phyloP scores from a whole-genome alignment of 176 grass and related monocot genomes.

The Puya raimondii region DNA sequence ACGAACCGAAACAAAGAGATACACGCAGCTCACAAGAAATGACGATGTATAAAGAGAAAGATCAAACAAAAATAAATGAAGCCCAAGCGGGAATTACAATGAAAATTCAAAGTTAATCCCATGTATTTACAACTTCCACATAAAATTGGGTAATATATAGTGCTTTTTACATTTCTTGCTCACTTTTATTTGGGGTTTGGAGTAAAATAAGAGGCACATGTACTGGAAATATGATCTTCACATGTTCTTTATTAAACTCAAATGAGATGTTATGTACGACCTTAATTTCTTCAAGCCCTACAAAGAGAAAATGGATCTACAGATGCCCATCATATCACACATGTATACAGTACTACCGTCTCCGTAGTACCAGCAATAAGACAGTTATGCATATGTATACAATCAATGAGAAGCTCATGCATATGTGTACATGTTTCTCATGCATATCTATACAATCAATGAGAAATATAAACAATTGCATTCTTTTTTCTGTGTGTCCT shows the following conservation, averaged over 20 bases:
- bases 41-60: no score
- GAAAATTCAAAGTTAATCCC: neutral
- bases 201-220: neutral
- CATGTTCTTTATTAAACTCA: neutral
- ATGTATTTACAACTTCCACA: neutral
- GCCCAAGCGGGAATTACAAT: neutral
- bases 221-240: neutral
- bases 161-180: neutral
- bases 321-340: neutral
- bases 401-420: no score
- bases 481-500: no score
- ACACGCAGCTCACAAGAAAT: no score
- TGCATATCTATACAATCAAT: no score
- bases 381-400: no score
- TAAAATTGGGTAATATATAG: neutral
- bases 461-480: no score
- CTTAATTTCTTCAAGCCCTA: neutral
- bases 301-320: neutral
- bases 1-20: no score
- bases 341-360: no score
- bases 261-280: neutral
- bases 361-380: no score
- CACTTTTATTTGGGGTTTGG: neutral
- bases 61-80: neutral
- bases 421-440: no score